A percentile compares a stretch with the other conserved stretches of the same genome.
These are phyloP conservation scores for Shiraia sp. DNA, from an alignment of 2,329 filamentous ascomycete genomes.

Conservation along the genomic window DNA sequence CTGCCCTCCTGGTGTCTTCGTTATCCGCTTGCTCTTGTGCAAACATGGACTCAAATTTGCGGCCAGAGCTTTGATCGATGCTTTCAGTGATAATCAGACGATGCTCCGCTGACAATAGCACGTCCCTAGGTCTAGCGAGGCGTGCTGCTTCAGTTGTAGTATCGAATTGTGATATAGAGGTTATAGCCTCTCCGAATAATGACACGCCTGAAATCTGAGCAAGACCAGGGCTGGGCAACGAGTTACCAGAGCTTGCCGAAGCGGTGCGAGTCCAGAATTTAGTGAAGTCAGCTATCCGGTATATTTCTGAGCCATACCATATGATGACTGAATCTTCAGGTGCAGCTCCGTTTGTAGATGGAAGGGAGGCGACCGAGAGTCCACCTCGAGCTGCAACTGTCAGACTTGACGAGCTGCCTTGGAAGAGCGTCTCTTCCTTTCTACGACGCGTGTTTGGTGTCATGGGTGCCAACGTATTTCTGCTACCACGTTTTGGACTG, in stretches of 20 bases:
- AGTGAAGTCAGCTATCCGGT: conserved; percentile 50
- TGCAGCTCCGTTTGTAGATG: conserved; percentile 33
- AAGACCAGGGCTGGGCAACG: conserved; percentile 47
- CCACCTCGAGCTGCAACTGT: conserved; percentile 46
- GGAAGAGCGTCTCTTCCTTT: conserved; percentile 51
- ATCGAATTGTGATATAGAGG: conserved; percentile 50
- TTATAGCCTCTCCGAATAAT: conserved; percentile 49
- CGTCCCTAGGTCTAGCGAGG: conserved; percentile 50
- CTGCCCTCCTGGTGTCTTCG: conserved; percentile 34
- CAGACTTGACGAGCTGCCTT: conserved; percentile 40
- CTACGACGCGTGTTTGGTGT: conserved; percentile 55
- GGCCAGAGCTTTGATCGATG: conserved; percentile 34
- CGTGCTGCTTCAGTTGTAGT: conserved; percentile 44
- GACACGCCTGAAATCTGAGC: conserved; percentile 48
- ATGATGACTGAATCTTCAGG: conserved; percentile 52
- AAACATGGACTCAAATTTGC: conserved; percentile 33
- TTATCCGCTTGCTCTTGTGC: conserved; percentile 34
- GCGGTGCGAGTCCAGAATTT: conserved; percentile 51
- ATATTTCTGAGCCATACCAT: conserved; percentile 51
- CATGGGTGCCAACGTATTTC: conserved; percentile 51
- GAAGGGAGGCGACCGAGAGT: conserved; percentile 45
- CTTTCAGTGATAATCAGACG: conserved; percentile 49
- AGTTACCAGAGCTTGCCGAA: conserved; percentile 36
- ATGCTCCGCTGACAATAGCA: conserved; percentile 50
- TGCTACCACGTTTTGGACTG: conserved; percentile 40